Percentiles rank a stretch among this genome's conserved stretches.
phyloP scores from a whole-genome alignment of 805 yeast species.

The Nakazawaea wyomingensis region DNA sequence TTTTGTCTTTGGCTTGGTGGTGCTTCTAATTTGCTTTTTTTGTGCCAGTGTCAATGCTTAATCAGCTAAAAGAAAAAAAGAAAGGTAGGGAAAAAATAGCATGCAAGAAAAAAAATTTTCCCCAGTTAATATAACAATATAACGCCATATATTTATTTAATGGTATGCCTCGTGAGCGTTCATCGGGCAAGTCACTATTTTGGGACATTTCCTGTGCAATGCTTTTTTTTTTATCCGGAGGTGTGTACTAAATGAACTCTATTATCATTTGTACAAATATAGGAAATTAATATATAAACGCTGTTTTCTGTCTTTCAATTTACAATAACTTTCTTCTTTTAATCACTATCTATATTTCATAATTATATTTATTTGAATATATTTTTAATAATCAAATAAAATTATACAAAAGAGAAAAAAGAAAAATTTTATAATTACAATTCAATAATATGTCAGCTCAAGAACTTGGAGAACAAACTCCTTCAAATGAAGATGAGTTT shows the following conservation, averaged over 20 bases:
- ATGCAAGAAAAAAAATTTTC: neutral
- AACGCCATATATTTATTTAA: neutral
- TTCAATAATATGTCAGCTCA: slow-evolving; percentile 7
- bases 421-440: no score
- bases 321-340: neutral
- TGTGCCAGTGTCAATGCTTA: no score
- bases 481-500: slow-evolving; percentile 9
- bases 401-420: neutral
- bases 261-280: no score
- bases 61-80: neutral
- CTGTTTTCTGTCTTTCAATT: neutral
- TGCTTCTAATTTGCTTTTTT: no score
- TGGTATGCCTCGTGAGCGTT: neutral
- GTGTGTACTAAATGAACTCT: no score
- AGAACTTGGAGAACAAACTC: slow-evolving; percentile 10
- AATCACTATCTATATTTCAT: neutral
- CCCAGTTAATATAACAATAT: neutral
- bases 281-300: neutral
- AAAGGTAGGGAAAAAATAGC: neutral
- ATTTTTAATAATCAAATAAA: neutral
- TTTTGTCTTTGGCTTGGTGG: neutral
- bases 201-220: neutral
- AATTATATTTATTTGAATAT: neutral
- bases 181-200: neutral
- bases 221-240: neutral